Percentiles rank a stretch among this genome's conserved stretches.
Evolutionary conservation across 2,329 filamentous ascomycete species (phyloP).

Genomic region (Gnomoniopsis smithogilvyi): DNA sequence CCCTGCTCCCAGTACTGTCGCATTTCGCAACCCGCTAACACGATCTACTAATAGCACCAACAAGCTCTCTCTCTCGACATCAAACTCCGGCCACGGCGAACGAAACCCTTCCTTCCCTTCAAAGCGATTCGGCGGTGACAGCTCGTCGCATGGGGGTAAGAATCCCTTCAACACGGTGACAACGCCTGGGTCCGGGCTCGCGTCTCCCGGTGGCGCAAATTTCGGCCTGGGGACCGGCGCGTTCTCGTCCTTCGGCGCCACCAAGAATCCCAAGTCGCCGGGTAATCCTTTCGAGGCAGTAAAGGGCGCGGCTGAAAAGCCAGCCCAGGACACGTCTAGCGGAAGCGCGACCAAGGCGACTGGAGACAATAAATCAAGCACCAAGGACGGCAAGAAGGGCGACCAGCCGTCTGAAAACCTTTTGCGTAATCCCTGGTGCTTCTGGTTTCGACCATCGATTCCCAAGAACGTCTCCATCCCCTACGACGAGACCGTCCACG

Average conservation of each 20-base stretch:
- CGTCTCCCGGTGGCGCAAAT: slow-evolving; percentile 74
- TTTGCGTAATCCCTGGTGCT: slow-evolving; percentile 86
- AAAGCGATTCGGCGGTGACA: slow-evolving; percentile 73
- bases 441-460: slow-evolving; percentile 96
- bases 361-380: slow-evolving; percentile 40
- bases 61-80: slow-evolving; percentile 88
- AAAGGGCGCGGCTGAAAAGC: slow-evolving; percentile 58
- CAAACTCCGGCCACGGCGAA: slow-evolving; percentile 50
- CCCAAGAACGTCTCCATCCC: slow-evolving; percentile 90
- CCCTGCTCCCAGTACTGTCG: background rate
- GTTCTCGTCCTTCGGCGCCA: slow-evolving; percentile 89
- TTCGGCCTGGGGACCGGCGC: slow-evolving; percentile 94
- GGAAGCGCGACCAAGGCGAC: slow-evolving; percentile 39
- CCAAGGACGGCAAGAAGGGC: slow-evolving; percentile 19
- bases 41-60: slow-evolving; percentile 55
- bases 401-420: slow-evolving; percentile 42
- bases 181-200: slow-evolving; percentile 64
- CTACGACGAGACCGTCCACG: slow-evolving; percentile 94
- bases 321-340: slow-evolving; percentile 45
- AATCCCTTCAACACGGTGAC: slow-evolving; percentile 79
- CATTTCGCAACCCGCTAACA: slow-evolving; percentile 18
- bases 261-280: slow-evolving; percentile 83
- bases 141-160: slow-evolving; percentile 69
- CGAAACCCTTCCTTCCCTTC: slow-evolving; percentile 59
- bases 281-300: slow-evolving; percentile 78